phyloP scores from a whole-genome alignment of 2,329 filamentous ascomycete species.

The Calonectria multiphialidica region DNA sequence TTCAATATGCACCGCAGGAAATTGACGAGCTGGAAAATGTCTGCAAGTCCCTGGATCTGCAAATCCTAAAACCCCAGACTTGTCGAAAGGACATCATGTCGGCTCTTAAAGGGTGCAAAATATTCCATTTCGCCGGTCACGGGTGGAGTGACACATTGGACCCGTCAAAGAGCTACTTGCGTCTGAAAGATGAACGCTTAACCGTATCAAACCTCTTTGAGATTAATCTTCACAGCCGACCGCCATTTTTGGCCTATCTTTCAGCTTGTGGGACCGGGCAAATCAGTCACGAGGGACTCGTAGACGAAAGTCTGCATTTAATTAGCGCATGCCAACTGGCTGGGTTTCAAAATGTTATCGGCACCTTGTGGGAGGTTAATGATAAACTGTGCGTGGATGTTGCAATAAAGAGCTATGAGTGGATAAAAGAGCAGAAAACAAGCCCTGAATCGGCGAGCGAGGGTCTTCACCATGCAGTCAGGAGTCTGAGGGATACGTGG shows the following conservation, averaged over 20 bases:
- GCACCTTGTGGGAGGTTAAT: slow-evolving; percentile 9
- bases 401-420: not conserved
- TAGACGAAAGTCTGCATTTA: slow-evolving; percentile 55
- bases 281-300: slow-evolving; percentile 31
- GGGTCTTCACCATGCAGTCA: not conserved
- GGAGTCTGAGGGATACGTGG: not conserved
- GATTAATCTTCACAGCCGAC: slow-evolving; percentile 18
- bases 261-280: slow-evolving; percentile 51
- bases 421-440: not conserved
- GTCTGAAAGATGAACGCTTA: slow-evolving; percentile 21
- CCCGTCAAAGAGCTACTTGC: slow-evolving; percentile 24
- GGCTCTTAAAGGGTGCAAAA: slow-evolving; percentile 40
- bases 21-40: not conserved
- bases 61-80: not conserved
- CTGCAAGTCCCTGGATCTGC: not conserved
- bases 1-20: not conserved
- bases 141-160: not conserved
- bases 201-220: slow-evolving; percentile 30
- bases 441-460: not conserved
- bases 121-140: slow-evolving; percentile 45
- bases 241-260: slow-evolving; percentile 52
- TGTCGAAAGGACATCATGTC: slow-evolving; percentile 39
- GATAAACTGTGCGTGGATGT: not conserved
- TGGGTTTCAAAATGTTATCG: slow-evolving; percentile 13
- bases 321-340: slow-evolving; percentile 18